Conservation (phyloP, 2,329 filamentous ascomycete species). For the Talaromyces sp. region DNA sequence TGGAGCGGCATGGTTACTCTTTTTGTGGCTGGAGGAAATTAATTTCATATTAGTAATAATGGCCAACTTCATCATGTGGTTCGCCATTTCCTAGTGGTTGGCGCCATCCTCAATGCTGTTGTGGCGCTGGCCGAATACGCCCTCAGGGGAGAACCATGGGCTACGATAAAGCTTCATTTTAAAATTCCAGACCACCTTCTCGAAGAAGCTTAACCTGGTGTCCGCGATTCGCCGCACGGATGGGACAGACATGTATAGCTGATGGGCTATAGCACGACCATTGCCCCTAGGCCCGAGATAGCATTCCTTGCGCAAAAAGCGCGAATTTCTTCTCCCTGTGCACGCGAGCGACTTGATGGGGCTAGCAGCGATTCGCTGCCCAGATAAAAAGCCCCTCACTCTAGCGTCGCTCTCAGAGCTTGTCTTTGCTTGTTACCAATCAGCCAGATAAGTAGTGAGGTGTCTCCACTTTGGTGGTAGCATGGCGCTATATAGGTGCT, state of each 20-base stretch:
- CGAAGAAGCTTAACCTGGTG: neutral
- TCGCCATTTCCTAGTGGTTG: too few species aligned
- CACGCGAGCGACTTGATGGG: neutral
- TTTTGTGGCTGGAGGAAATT: neutral
- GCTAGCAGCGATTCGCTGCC: neutral
- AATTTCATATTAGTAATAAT: neutral
- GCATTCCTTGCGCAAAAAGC: neutral
- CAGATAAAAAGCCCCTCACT: neutral
- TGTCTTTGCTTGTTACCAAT: neutral
- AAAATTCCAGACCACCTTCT: neutral
- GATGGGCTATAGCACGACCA: too few species aligned
- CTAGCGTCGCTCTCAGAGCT: neutral
- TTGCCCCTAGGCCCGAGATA: neutral
- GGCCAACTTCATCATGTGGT: too few species aligned
- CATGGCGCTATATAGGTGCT: too few species aligned
- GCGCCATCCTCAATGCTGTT: too few species aligned
- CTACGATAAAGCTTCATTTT: neutral
- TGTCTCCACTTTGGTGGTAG: too few species aligned
- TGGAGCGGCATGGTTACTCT: too few species aligned
- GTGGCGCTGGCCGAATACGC: too few species aligned
- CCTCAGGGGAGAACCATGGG: neutral
- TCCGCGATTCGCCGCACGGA: neutral
- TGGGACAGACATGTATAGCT: too few species aligned
- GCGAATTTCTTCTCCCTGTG: neutral
- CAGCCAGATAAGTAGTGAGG: neutral